Evolutionary conservation across 2,329 filamentous ascomycete genomes (phyloP).

Genomic region (Simplicillium sp.): DNA sequence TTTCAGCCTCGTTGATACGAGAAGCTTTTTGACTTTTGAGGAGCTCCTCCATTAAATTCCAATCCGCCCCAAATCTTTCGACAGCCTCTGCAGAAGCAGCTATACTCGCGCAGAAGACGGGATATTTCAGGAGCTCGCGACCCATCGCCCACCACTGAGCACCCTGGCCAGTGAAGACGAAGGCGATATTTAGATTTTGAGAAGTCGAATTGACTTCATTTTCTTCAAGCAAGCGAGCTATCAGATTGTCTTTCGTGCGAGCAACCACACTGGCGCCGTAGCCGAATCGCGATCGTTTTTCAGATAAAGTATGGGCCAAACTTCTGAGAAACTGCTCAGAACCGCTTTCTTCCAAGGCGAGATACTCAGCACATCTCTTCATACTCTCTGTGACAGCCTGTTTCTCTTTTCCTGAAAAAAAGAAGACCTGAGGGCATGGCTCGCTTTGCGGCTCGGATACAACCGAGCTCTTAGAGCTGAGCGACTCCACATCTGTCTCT

Average conservation of each 20-base stretch:
- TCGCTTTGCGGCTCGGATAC: too few species aligned
- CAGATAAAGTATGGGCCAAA: constrained; percentile 23
- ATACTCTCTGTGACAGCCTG: too few species aligned
- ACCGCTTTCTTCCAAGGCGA: too few species aligned
- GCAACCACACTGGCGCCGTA: constrained; percentile 19
- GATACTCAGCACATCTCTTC: too few species aligned
- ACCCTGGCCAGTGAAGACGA: constrained; percentile 22
- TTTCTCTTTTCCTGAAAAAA: too few species aligned
- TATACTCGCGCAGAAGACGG: constrained; percentile 9
- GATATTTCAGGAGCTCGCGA: constrained; percentile 13
- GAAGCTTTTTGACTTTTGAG: not conserved
- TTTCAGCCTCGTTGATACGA: not conserved
- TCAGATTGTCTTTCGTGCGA: not conserved
- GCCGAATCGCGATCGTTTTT: constrained; percentile 20
- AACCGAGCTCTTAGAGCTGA: too few species aligned
- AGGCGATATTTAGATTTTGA: constrained; percentile 7
- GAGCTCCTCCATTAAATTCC: not conserved
- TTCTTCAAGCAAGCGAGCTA: too few species aligned
- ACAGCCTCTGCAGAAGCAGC: constrained; percentile 4
- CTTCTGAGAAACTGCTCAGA: constrained; percentile 10
- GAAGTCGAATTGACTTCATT: constrained; percentile 4
- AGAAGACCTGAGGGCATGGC: too few species aligned
- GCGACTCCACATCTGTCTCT: too few species aligned
- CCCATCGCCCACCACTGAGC: constrained; percentile 22
- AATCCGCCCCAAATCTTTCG: constrained; percentile 1